phyloP scores from a whole-genome alignment of 371 early-diverging fungal species.

The Chytridium lagenaria region DNA sequence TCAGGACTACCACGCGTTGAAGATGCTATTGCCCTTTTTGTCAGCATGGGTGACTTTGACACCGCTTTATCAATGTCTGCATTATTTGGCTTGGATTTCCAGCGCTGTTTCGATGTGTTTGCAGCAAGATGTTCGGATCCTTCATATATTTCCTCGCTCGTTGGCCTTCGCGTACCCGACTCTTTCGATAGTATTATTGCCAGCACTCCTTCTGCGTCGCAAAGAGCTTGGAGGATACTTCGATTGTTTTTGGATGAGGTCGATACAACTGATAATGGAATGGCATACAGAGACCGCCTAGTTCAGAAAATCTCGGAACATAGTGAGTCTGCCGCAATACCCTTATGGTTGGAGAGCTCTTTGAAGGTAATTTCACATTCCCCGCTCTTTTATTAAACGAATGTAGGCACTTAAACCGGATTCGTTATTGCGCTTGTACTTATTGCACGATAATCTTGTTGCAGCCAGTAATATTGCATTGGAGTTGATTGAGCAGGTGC shows the following conservation, averaged over 20 bases:
- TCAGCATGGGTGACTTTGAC: conserved; percentile 54
- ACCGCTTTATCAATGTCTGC: conserved; percentile 49
- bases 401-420: conserved; percentile 45
- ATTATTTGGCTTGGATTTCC: conserved; percentile 45
- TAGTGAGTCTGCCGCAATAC: conserved; percentile 40
- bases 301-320: conserved; percentile 43
- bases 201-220: conserved; percentile 34
- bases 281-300: conserved; percentile 42
- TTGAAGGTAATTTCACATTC: conserved; percentile 30
- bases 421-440: conserved; percentile 54
- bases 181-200: conserved; percentile 30
- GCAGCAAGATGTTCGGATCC: conserved; percentile 41
- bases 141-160: not conserved
- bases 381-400: not conserved
- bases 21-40: conserved; percentile 50
- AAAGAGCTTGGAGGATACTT: conserved; percentile 55
- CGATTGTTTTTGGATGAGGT: conserved; percentile 46
- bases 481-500: not conserved
- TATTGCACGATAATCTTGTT: conserved; percentile 36
- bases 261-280: conserved; percentile 32
- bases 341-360: conserved; percentile 48
- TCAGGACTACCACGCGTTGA: conserved; percentile 47
- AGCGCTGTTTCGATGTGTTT: conserved; percentile 41
- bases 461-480: not conserved
- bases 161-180: not conserved